Evolutionary conservation across 768 basidiomycete species (phyloP).

Genomic region (Amanita rimosa): DNA sequence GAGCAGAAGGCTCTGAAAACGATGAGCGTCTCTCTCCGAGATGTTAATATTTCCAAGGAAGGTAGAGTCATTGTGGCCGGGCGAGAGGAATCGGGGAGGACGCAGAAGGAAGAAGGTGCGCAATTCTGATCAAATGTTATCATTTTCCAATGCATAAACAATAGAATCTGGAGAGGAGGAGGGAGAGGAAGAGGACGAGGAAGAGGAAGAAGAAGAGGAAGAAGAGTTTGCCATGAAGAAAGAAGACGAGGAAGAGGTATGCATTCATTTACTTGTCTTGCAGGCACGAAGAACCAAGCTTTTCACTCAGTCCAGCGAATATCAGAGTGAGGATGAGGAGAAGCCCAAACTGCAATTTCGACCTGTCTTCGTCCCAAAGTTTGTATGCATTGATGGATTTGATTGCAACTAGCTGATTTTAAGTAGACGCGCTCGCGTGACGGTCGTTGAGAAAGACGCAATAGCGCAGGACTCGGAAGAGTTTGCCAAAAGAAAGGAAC

Average conservation of each 20-base stretch:
- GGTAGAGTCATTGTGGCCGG: constrained; percentile 78
- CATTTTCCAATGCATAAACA: constrained; percentile 5
- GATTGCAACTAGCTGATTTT: constrained; percentile 6
- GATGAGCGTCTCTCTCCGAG: constrained; percentile 67
- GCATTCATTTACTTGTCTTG: constrained; percentile 11
- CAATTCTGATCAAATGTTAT: constrained; percentile 13
- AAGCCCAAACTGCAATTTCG: constrained; percentile 69
- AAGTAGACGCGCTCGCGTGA: constrained; percentile 61
- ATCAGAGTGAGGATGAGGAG: constrained; percentile 69
- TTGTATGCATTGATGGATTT: constrained; percentile 15
- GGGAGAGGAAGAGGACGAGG: constrained; percentile 5
- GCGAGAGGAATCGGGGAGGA: constrained; percentile 68
- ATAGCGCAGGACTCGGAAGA: constrained; percentile 71
- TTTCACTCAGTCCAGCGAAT: constrained; percentile 67
- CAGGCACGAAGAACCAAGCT: constrained; percentile 5
- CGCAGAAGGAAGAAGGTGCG: constrained; percentile 41
- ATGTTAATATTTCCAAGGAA: constrained; percentile 72
- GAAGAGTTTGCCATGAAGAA: constrained; percentile 15
- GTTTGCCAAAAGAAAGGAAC: constrained; percentile 51
- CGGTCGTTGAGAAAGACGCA: constrained; percentile 58
- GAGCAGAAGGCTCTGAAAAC: constrained; percentile 26
- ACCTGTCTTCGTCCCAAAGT: constrained; percentile 96
- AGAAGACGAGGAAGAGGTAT: constrained; percentile 20
- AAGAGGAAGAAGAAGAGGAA: constrained; percentile 13
- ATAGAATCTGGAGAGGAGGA: constrained; percentile 1